These are phyloP conservation scores for Vigna trinervia DNA, from an alignment of 306 rosid genomes.

Conservation along the genomic window DNA sequence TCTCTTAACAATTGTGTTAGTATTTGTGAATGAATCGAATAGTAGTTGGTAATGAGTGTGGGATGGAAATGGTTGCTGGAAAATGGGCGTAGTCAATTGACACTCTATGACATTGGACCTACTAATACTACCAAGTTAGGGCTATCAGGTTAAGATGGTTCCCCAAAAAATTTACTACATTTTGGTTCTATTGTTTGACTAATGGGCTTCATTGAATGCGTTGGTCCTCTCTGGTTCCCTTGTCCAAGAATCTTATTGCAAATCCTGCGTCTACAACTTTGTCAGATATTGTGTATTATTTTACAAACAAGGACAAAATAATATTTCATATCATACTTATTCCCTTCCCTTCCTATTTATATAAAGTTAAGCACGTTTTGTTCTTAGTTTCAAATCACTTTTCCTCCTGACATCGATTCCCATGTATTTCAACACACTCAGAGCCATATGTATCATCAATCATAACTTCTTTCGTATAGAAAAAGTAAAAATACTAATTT, in stretches of 20 bases:
- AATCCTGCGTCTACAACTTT: conserved; percentile 46
- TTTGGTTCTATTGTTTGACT: conserved; percentile 46
- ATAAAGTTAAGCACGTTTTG: conserved; percentile 14
- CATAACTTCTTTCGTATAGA: too few species aligned
- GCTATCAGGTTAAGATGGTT: not conserved
- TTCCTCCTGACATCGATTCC: not conserved
- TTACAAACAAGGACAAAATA: conserved; percentile 22
- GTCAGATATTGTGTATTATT: conserved; percentile 50
- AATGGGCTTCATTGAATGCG: conserved; percentile 43
- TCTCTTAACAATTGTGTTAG: not conserved
- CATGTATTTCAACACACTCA: too few species aligned
- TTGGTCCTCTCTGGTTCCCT: conserved; percentile 42
- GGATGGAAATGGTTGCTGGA: conserved; percentile 42
- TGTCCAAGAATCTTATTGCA: conserved; percentile 52
- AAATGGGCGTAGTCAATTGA: conserved; percentile 66
- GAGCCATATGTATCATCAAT: too few species aligned
- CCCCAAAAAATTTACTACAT: conserved; percentile 21
- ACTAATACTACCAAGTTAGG: conserved; percentile 22
- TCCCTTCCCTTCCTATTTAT: not conserved
- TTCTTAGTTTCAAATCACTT: conserved; percentile 17
- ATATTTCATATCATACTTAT: conserved; percentile 22
- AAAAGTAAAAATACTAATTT: too few species aligned
- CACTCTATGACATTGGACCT: conserved; percentile 53
- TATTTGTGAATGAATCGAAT: not conserved
- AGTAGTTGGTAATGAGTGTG: conserved; percentile 46